phyloP scores from a whole-genome alignment of 2,329 filamentous ascomycete genomes.

The Fusarium virguliforme region DNA sequence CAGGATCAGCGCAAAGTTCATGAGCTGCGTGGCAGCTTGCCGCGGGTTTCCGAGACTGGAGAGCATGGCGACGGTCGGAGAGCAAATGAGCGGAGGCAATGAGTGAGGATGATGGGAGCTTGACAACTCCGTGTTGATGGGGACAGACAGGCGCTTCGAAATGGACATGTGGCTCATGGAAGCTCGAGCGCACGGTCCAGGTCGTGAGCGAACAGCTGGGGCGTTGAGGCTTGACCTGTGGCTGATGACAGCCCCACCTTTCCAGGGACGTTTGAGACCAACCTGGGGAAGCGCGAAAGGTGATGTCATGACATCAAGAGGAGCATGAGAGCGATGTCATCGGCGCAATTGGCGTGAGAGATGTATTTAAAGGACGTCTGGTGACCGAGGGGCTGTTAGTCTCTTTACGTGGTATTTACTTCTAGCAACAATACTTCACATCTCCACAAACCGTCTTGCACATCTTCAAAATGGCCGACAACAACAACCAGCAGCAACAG shows the following conservation, averaged over 20 bases:
- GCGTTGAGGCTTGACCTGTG: constrained; percentile 37
- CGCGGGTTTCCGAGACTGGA: constrained; percentile 81
- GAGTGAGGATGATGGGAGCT: constrained; percentile 30
- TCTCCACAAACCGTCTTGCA: background rate
- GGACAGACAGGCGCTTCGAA: constrained; percentile 35
- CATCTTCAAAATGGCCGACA: constrained; percentile 51
- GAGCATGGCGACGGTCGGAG: constrained; percentile 68
- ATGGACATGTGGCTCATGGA: constrained; percentile 47
- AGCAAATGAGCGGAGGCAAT: constrained; percentile 8
- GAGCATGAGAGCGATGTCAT: constrained; percentile 51
- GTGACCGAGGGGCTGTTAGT: background rate
- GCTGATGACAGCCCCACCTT: constrained; percentile 28
- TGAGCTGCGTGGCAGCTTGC: constrained; percentile 84
- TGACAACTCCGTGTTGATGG: constrained; percentile 41
- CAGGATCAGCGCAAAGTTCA: constrained; percentile 93
- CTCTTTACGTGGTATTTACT: background rate
- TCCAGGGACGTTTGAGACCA: constrained; percentile 42
- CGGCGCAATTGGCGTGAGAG: constrained; percentile 31
- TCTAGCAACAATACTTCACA: background rate
- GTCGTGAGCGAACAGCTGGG: constrained; percentile 21
- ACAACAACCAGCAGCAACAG: constrained; percentile 48
- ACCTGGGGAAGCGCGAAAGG: constrained; percentile 21
- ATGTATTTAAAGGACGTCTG: constrained; percentile 35
- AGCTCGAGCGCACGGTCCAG: constrained; percentile 41
- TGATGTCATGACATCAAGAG: constrained; percentile 51